Evolutionary conservation across 2,329 filamentous ascomycete genomes (phyloP).

Genomic region (Ascocoryne sarcoides): DNA sequence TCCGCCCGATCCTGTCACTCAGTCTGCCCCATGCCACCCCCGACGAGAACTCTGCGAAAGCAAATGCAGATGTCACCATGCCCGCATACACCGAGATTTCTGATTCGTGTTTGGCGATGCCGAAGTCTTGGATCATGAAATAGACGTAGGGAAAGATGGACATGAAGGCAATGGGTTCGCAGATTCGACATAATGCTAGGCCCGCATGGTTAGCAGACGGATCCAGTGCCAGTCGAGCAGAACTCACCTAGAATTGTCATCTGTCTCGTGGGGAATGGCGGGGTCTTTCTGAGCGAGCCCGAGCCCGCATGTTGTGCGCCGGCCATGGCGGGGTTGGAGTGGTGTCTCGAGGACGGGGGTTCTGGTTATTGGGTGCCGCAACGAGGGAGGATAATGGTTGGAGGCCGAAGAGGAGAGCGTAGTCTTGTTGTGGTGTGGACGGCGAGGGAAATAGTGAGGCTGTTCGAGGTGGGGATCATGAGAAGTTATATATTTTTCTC

Average conservation of each 20-base stretch:
- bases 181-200: slow-evolving; percentile 83
- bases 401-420: no score
- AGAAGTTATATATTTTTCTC: neutral
- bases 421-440: no score
- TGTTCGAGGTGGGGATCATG: slow-evolving; percentile 1
- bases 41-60: slow-evolving; percentile 88
- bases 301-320: slow-evolving; percentile 23
- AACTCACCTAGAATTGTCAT: slow-evolving; percentile 45
- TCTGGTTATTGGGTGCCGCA: neutral
- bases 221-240: neutral
- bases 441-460: no score
- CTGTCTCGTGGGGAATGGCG: slow-evolving; percentile 36
- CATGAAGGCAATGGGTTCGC: slow-evolving; percentile 98
- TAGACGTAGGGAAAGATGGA: slow-evolving; percentile 98
- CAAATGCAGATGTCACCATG: slow-evolving; percentile 93
- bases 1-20: slow-evolving; percentile 85
- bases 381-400: no score
- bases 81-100: slow-evolving; percentile 88
- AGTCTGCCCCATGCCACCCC: slow-evolving; percentile 88
- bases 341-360: slow-evolving; percentile 1
- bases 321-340: slow-evolving; percentile 14
- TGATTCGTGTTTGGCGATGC: slow-evolving; percentile 67
- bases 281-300: slow-evolving; percentile 20
- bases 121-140: slow-evolving; percentile 91
- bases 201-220: neutral